Percentiles rank a stretch among this genome's conserved stretches.
Conservation (phyloP, 2,329 filamentous ascomycete species). For the Neurospora sp. region DNA sequence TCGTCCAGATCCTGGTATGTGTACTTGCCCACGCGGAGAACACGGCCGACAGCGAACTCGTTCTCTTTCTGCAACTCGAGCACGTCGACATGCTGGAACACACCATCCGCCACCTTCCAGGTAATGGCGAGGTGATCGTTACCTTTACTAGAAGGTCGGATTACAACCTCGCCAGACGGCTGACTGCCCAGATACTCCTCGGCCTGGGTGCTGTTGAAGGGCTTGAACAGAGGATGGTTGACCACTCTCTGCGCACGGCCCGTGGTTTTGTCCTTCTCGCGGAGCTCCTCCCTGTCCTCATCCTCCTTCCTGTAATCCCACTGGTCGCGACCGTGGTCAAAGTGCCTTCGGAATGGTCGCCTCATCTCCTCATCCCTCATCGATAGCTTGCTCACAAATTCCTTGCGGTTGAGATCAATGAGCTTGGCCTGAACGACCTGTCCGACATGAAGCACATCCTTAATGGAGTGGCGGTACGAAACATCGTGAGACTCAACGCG, state of each 20-base stretch:
- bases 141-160: conserved; percentile 89
- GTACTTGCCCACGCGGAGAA: conserved; percentile 78
- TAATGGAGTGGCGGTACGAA: conserved; percentile 60
- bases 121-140: conserved; percentile 92
- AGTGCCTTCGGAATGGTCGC: conserved; percentile 57
- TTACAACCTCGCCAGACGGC: conserved; percentile 80
- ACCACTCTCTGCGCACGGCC: conserved; percentile 88
- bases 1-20: conserved; percentile 95
- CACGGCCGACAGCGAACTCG: conserved; percentile 85
- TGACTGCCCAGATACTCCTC: conserved; percentile 88
- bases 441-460: conserved; percentile 64
- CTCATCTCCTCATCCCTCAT: conserved; percentile 74
- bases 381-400: conserved; percentile 74
- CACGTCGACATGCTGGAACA: conserved; percentile 98
- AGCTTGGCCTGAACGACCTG: conserved; percentile 87
- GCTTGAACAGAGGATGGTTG: conserved; percentile 92
- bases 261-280: conserved; percentile 76
- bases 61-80: conserved; percentile 95
- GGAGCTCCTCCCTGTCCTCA: conserved; percentile 70
- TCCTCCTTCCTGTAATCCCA: conserved; percentile 83
- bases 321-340: conserved; percentile 66
- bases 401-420: conserved; percentile 76
- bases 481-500: conserved; percentile 76
- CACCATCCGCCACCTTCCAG: conserved; percentile 92
- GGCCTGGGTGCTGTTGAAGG: conserved; percentile 85